Evolutionary conservation across 1,139 yeast species (phyloP).

Genomic region (Debaryomyces psychrophilus): DNA sequence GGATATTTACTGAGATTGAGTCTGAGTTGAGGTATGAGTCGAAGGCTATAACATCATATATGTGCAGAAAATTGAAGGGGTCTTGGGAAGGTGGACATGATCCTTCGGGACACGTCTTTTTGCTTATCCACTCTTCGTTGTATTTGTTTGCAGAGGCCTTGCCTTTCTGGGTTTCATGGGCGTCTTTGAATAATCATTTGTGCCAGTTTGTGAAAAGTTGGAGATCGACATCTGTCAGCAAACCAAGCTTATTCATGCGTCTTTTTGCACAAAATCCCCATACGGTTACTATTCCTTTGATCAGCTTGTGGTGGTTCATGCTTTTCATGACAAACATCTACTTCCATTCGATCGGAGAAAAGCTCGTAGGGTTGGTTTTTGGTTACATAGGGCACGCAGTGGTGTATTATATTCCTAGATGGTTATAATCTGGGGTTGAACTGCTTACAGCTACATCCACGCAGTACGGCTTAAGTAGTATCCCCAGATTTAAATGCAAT

Average conservation of each 20-base stretch:
- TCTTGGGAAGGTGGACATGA: conserved; percentile 93
- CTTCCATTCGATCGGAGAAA: conserved; percentile 81
- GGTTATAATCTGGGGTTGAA: conserved; percentile 5
- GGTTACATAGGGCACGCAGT: conserved; percentile 53
- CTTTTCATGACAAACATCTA: conserved; percentile 79
- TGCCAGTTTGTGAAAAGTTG: background rate
- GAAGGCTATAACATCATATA: conserved; percentile 42
- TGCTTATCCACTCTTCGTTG: conserved; percentile 72
- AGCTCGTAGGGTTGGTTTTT: conserved; percentile 64
- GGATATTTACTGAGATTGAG: conserved; percentile 4
- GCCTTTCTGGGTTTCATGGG: conserved; percentile 41
- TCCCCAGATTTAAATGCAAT: background rate
- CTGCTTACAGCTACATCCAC: too few species aligned
- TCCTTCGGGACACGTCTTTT: conserved; percentile 91
- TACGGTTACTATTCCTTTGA: conserved; percentile 44
- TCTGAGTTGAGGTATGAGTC: conserved; percentile 21
- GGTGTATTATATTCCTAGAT: conserved; percentile 41
- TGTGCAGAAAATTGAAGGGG: conserved; percentile 68
- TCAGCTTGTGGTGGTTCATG: conserved; percentile 83
- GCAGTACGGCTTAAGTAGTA: too few species aligned
- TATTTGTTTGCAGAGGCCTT: conserved; percentile 68
- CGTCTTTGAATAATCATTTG: background rate
- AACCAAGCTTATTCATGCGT: background rate
- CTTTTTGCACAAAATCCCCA: conserved; percentile 43
- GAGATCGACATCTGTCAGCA: background rate